Evolutionary conservation across 768 basidiomycete species (phyloP).

Genomic region (Agaricus subrufescens): DNA sequence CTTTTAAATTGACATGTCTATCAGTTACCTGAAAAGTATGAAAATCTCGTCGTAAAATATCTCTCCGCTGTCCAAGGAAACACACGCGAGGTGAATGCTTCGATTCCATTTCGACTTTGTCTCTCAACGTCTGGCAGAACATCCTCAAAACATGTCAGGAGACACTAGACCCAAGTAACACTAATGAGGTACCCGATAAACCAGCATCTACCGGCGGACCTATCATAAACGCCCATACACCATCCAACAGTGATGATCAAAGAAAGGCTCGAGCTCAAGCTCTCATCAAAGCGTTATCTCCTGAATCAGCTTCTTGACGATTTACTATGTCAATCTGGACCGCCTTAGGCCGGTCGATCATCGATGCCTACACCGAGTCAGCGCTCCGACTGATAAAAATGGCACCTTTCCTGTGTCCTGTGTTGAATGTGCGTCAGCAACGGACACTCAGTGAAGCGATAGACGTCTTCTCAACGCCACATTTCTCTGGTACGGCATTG

Average conservation of each 20-base stretch:
- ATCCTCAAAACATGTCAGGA: conserved; percentile 1
- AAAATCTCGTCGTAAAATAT: conserved; percentile 41
- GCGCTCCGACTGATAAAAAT: no score
- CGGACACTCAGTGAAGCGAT: no score
- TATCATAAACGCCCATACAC: neutral
- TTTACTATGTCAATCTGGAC: neutral
- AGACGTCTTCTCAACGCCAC: no score
- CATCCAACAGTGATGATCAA: neutral
- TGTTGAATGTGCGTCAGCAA: no score
- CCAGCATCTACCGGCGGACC: neutral
- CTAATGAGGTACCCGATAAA: neutral
- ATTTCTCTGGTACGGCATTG: no score
- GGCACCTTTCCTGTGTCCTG: no score
- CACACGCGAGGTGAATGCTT: conserved; percentile 30
- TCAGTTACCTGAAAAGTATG: conserved; percentile 50
- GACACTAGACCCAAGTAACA: neutral
- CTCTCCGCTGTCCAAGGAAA: conserved; percentile 46
- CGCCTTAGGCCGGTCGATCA: no score
- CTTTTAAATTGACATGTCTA: neutral
- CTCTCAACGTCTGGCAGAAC: neutral
- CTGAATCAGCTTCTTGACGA: neutral
- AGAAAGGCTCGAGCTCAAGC: neutral
- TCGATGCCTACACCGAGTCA: no score
- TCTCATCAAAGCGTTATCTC: neutral
- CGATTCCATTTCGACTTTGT: neutral